These are phyloP conservation scores for Globisporangium nagaii DNA, from an alignment of 352 stramenopile genomes.

Conservation along the genomic window DNA sequence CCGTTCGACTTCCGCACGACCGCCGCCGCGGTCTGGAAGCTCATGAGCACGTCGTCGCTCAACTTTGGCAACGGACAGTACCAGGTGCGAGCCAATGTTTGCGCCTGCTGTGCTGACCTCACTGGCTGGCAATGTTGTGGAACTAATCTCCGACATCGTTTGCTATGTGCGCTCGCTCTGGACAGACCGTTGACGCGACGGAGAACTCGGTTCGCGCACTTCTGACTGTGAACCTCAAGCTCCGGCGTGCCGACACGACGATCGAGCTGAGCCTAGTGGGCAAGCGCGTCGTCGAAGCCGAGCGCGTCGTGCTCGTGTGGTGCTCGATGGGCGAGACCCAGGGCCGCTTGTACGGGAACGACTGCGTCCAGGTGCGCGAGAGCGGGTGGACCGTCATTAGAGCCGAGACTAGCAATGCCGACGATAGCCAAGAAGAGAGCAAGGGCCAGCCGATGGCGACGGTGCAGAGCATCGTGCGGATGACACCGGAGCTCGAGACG, in stretches of 20 bases:
- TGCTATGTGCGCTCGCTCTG: not conserved
- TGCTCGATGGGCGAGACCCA: not conserved
- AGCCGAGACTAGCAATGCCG: not conserved
- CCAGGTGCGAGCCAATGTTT: too few species aligned
- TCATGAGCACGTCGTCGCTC: not conserved
- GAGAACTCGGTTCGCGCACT: not conserved
- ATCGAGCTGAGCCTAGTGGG: not conserved
- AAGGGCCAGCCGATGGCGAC: not conserved
- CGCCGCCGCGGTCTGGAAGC: constrained; percentile 1
- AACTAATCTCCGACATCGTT: too few species aligned
- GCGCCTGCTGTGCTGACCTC: too few species aligned
- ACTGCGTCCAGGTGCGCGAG: constrained; percentile 1
- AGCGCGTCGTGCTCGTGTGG: constrained; percentile 4
- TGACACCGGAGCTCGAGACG: constrained; percentile 6
- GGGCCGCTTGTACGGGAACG: not conserved
- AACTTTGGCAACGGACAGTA: not conserved
- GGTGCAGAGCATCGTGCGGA: constrained; percentile 3
- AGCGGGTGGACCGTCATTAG: constrained; percentile 2
- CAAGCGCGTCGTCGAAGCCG: constrained; percentile 4
- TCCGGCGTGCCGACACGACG: not conserved
- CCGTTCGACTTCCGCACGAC: not conserved
- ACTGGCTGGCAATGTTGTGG: too few species aligned
- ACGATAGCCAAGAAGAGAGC: not conserved
- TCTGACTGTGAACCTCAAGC: not conserved
- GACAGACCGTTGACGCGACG: not conserved